A percentile compares a stretch with the other conserved stretches of the same genome.
Conservation (phyloP, 306 rosid species). For the Psophocarpus tetragonolobus region DNA sequence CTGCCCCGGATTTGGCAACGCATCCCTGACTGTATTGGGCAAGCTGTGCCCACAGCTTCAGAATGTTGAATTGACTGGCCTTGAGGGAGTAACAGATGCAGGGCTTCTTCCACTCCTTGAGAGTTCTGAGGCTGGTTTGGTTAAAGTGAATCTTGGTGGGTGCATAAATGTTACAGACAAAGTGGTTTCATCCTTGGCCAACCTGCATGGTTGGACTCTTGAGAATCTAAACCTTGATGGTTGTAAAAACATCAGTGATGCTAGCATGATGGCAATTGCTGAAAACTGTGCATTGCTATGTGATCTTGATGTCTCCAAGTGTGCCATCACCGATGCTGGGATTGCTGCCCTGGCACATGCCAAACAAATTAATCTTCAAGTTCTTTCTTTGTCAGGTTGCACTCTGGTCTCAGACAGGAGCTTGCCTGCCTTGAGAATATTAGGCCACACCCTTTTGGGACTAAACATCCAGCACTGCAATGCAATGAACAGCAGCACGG, state of each 20-base stretch:
- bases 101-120: conserved; percentile 76
- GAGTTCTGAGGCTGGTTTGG: conserved; percentile 71
- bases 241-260: conserved; percentile 67
- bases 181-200: conserved; percentile 55
- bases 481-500: conserved; percentile 64
- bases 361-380: conserved; percentile 57
- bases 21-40: conserved; percentile 64
- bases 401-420: conserved; percentile 66
- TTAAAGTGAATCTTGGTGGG: conserved; percentile 75
- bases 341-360: conserved; percentile 63
- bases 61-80: conserved; percentile 74
- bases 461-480: conserved; percentile 88
- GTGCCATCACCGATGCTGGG: conserved; percentile 74
- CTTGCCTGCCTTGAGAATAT: conserved; percentile 56
- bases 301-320: conserved; percentile 82
- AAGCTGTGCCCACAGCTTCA: conserved; percentile 80
- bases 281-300: conserved; percentile 68
- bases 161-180: conserved; percentile 76
- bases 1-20: conserved; percentile 88
- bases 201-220: conserved; percentile 81
- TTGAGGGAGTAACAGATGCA: conserved; percentile 70
- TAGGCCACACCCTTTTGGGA: conserved; percentile 81
- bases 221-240: conserved; percentile 75
- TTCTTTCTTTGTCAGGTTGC: conserved; percentile 84
- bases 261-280: conserved; percentile 72